Base-by-base conservation (phyloP, 805 yeast genomes). In the Pichia ethanolica region DNA sequence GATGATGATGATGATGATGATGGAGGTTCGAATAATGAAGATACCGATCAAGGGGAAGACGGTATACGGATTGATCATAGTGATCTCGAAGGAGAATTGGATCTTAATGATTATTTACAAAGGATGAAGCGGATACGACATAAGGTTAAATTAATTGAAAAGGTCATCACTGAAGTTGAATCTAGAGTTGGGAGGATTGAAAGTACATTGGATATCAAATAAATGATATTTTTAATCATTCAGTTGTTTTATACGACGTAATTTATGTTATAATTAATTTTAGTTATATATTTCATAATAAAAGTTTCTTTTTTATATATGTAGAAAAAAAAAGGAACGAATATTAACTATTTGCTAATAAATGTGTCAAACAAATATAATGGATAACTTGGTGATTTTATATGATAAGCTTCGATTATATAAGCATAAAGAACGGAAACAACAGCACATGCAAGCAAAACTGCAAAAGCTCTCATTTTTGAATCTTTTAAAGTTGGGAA, bases 331-430 rank as follows among this genome's bases (percentile, higher is more conserved):
- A 41, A 12, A n/a, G 10, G 26, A n/a, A 42, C 5, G 4, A 33
- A 27, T 20, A 33, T 9, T 28, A 11, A 9, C 35, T 32, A 20
- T 20, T 30, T 7, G 9, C 9, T 30, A 30, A 1, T 9, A 30
- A 46, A 26, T 34, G 10, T n/a, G 5, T 44, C 52, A 26, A 43
- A 45, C 13, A 91, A 70, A 55, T 69, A 72, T 70, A 73, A 86
- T 39, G 98, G 98, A 66, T 87, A 93, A 0, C 87, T 85, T 5
- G 75, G 66, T 55, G 81, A 80, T 71, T 93, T 93, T 60, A 77
- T 60, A 42, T 74, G 75, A 73, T 87, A 93, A 48, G 87, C 73
- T 43, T 73, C 68, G 51, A 89, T 70, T 56, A 87, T 70, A 44
- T 77, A 73, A 59, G 90, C 81, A 70, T 78, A 89, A 42, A 77